A percentile compares a stretch with the other conserved stretches of the same genome.
phyloP scores from a whole-genome alignment of 2,329 filamentous ascomycete genomes.

The Cytospora mali region DNA sequence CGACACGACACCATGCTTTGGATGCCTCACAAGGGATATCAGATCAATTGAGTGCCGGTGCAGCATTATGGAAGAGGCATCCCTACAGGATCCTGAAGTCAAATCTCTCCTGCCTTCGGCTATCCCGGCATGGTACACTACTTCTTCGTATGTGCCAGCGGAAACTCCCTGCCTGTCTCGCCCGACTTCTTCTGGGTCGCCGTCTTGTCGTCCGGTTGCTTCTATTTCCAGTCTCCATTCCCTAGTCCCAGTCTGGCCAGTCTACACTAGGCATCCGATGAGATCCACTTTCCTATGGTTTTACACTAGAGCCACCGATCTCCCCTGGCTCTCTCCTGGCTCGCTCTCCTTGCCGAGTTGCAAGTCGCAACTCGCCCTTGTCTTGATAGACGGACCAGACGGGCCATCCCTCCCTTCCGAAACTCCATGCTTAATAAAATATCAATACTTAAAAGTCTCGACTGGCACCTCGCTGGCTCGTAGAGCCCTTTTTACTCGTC shows the following conservation, averaged over 20 bases:
- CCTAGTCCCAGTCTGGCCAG: not conserved
- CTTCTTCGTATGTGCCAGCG: not conserved
- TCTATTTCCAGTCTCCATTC: conserved; percentile 5
- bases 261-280: not conserved
- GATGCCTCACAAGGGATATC: not conserved
- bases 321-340: conserved; percentile 24
- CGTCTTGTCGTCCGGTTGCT: not conserved
- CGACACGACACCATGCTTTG: no score
- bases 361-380: conserved; percentile 26
- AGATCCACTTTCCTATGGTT: conserved; percentile 21
- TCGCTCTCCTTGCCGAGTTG: conserved; percentile 21
- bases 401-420: conserved; percentile 21
- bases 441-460: conserved; percentile 27
- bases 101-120: not conserved
- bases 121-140: not conserved
- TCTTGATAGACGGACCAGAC: conserved; percentile 18
- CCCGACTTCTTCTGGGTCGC: not conserved
- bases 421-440: conserved; percentile 23
- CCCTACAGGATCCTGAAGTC: not conserved
- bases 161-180: not conserved
- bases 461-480: not conserved
- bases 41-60: not conserved
- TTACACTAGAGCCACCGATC: conserved; percentile 18
- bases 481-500: not conserved
- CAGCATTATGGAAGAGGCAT: not conserved